Percentiles rank a stretch among this genome's conserved stretches.
These are phyloP conservation scores for Talaromyces sp. DNA, from an alignment of 2,329 filamentous ascomycete species.

Conservation along the genomic window DNA sequence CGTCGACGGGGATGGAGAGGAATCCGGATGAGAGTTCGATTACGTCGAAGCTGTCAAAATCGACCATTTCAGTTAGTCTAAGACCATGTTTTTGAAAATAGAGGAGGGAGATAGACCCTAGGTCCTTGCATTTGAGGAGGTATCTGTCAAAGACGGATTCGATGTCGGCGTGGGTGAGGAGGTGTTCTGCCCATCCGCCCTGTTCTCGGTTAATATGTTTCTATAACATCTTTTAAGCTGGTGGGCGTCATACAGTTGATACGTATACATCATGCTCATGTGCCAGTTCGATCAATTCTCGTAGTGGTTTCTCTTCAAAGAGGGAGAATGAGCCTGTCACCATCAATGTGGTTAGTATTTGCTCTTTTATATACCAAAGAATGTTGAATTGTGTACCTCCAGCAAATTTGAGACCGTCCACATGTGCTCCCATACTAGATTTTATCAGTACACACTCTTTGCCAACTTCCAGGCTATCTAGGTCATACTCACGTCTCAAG, in stretches of 20 bases:
- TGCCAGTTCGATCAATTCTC: slow-evolving; percentile 47
- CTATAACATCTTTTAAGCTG: not conserved
- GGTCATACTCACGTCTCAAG: slow-evolving; percentile 43
- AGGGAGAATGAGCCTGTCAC: slow-evolving; percentile 48
- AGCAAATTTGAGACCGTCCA: slow-evolving; percentile 54
- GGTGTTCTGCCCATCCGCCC: slow-evolving; percentile 53
- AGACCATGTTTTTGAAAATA: not conserved
- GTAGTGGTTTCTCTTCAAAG: slow-evolving; percentile 43
- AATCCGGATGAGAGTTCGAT: slow-evolving; percentile 52
- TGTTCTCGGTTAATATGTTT: slow-evolving; percentile 17
- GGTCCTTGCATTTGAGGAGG: slow-evolving; percentile 47
- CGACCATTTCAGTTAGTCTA: too few relatives aligned
- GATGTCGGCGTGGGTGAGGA: slow-evolving; percentile 46
- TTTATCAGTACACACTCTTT: not conserved
- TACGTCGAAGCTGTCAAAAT: slow-evolving; percentile 52
- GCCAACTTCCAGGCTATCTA: too few relatives aligned
- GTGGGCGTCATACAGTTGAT: slow-evolving; percentile 39
- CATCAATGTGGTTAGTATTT: not conserved
- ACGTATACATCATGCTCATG: slow-evolving; percentile 49
- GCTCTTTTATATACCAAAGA: too few relatives aligned
- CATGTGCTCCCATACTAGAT: slow-evolving; percentile 48
- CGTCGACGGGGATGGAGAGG: slow-evolving; percentile 49
- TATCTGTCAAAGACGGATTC: slow-evolving; percentile 48
- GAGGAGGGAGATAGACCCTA: slow-evolving; percentile 34
- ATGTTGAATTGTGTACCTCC: slow-evolving; percentile 30